Conservation (phyloP, 1,139 yeast species). For the Nadsonia starkeyi-henricii region DNA sequence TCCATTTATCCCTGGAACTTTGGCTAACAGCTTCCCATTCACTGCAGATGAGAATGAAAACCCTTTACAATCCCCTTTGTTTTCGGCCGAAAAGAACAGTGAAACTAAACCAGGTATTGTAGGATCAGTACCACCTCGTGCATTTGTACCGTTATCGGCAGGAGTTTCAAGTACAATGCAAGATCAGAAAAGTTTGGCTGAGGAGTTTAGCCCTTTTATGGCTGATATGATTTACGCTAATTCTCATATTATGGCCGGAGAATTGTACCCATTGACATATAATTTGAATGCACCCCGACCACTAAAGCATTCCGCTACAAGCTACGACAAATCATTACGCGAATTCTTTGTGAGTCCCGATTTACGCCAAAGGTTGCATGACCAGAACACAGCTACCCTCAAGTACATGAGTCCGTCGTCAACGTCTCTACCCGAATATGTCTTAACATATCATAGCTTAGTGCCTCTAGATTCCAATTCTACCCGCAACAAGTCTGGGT, state of each 20-base stretch:
- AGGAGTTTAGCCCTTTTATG: neutral
- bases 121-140: neutral
- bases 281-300: conserved; percentile 86
- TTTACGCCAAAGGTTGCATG: conserved; percentile 56
- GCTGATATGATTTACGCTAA: neutral
- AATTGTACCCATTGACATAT: conserved; percentile 54
- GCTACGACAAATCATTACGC: conserved; percentile 59
- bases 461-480: conserved; percentile 64
- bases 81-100: conserved; percentile 28
- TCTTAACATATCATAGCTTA: conserved; percentile 73
- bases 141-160: neutral
- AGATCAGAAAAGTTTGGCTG: neutral
- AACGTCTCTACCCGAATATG: conserved; percentile 43
- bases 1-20: conserved; percentile 12
- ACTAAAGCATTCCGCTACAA: conserved; percentile 37
- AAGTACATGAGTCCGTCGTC: conserved; percentile 28
- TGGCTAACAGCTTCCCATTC: conserved; percentile 7
- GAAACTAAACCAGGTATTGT: neutral
- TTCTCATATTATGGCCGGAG: neutral
- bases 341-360: conserved; percentile 61
- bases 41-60: no score
- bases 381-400: conserved; percentile 68
- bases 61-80: conserved; percentile 24
- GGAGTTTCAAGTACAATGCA: conserved; percentile 1
- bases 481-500: conserved; percentile 29